Evolutionary conservation across 1,284 basidiomycete genomes (phyloP), one percentile per base, ranked within the genome.

Genomic region (Malassezia caprae): DNA sequence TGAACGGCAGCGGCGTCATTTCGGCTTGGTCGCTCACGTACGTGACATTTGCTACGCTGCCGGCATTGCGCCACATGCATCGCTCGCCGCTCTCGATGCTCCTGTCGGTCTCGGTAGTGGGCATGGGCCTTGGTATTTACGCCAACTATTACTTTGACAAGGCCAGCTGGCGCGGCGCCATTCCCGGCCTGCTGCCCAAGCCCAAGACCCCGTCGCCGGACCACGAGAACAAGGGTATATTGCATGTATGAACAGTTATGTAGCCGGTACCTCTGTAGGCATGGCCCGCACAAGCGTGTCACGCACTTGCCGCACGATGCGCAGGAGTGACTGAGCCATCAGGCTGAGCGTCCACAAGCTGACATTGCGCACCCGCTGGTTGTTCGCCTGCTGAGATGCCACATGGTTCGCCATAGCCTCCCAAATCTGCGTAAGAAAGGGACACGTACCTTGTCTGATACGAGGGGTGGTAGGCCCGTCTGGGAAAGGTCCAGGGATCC

Each of bases 361-460:
- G 8, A 74, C 70, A 40, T 67, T 72, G 49, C 65, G 61, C 35
- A 70, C 49, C 11, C 72, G 54, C 51, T 68, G 54, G 15, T 51
- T 54, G 28, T 63, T 66, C 2, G 70, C 72, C 53, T 69, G 67
- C 34, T 69, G 59, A 19, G 66, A 69, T 4, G 60, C 52, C 19
- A 74, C 72, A 45, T 74, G 72, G 43, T 67, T 62, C 15, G 72
- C 72, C 27, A 74, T 45, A 10, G 72, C 72, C 39, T 74, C 65
- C 61, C 73, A 70, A 42, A 74, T 71, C 58, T 56, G 49, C 13
- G 11, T 30, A 13, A 21, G 13, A 2, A 21, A 4, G 8, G n/a
- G 4, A 5, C 4, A 40, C 51, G 47, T 31, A 54, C 57, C 58
- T 73, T 70, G 26, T 68, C 64, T 10, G 61, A 65, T 6, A 74